phyloP scores from a whole-genome alignment of 192 early-diverging fungal species.

The Diversispora epigaea region DNA sequence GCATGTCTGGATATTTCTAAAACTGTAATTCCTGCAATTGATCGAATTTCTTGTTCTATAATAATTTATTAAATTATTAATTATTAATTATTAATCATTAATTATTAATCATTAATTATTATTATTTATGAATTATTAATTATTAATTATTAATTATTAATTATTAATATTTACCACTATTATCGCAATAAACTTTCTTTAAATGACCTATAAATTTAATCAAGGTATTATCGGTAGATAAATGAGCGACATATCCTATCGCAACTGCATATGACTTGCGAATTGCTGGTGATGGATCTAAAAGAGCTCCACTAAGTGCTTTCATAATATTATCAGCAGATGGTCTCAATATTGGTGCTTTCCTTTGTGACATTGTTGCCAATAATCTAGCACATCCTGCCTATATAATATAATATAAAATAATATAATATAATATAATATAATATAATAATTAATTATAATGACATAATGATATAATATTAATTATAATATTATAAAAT shows the following conservation, averaged over 20 bases:
- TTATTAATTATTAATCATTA: neutral
- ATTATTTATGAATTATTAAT: neutral
- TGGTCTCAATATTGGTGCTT: constrained; percentile 61
- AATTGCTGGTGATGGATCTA: constrained; percentile 77
- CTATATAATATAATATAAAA: no score
- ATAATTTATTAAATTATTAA: constrained; percentile 14
- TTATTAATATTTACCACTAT: constrained; percentile 43
- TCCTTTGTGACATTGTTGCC: constrained; percentile 72
- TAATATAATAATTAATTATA: neutral
- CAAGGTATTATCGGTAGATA: constrained; percentile 59
- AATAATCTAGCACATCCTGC: constrained; percentile 89
- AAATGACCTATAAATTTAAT: constrained; percentile 68
- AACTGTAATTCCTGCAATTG: constrained; percentile 61
- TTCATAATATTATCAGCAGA: constrained; percentile 75
- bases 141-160: no score
- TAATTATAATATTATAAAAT: neutral
- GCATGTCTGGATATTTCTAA: constrained; percentile 72
- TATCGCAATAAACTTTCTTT: constrained; percentile 74
- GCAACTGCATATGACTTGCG: constrained; percentile 84
- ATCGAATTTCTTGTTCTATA: constrained; percentile 69
- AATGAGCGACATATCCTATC: constrained; percentile 72
- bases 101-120: neutral
- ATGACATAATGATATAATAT: neutral
- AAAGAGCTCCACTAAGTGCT: constrained; percentile 70
- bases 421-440: neutral